Evolutionary conservation across 1,284 basidiomycete genomes (phyloP), one percentile per base, ranked within the genome.

Genomic region (Malassezia vespertilionis): DNA sequence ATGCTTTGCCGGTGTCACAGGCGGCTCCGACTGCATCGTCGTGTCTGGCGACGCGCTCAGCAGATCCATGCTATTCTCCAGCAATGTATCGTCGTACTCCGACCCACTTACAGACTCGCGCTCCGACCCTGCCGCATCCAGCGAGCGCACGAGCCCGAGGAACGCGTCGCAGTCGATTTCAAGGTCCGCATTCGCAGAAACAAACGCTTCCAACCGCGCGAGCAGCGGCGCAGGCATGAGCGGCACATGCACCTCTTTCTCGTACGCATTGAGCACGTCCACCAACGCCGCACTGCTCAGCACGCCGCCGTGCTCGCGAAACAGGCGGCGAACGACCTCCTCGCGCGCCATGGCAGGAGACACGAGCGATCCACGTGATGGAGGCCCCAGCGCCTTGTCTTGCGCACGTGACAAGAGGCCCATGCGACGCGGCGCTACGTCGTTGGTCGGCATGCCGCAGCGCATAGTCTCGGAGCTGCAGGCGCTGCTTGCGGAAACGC

Each of bases 381-480:
- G n/a, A n/a, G n/a, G n/a, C n/a, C n/a, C n/a, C n/a, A n/a, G n/a
- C n/a, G n/a, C n/a, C n/a, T n/a, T 23, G 26, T 20, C 36, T 38
- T 38, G 26, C 37, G n/a, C 30, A 39, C 26, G 22, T 21, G 14
- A 15, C 37, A 21, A 39, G 11, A 11, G 26, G 37, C n/a, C 26
- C 28, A 11, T 39, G 37, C 24, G n/a, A n/a, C n/a, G n/a, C n/a
- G n/a, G 32, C 15, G 40, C 17, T 14, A n/a, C 15, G n/a, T 26
- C 20, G 20, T n/a, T 18, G 12, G 7, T 14, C 17, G 34, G 21
- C 10, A 65, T 66, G 64, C 63, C 64, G 14, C 58, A 61, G 37
- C 60, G 66, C 7, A 53, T 70, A 36, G 53, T 56, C 22, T 47
- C 62, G 5, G 67, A 70, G 44, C 60, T 70, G 46, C 58, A 59